Base-by-base conservation (phyloP, 1,139 yeast genomes). In the Protomyces lactucae-debilis region DNA sequence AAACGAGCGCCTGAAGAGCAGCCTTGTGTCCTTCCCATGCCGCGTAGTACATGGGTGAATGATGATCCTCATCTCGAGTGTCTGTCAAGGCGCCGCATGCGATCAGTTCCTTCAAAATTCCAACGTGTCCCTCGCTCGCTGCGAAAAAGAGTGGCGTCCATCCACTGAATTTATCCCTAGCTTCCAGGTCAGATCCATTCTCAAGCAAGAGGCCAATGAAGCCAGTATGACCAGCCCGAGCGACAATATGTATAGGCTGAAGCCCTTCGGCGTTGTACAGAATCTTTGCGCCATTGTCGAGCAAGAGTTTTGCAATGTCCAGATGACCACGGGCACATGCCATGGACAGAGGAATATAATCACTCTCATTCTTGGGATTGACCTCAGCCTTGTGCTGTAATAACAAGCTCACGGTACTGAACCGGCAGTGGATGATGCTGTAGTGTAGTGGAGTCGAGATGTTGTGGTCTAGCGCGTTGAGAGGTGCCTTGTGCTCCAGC, bases 131-230 rank as follows among this genome's bases (percentile, higher is more conserved):
- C 71, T 89, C 95, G 70, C 85, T 84, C 0, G 93, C 93, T 12
- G 97, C 89, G 74, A 93, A 92, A 72, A 92, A 90, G 4, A 93
- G 80, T 0, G 98, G 96, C 0, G 97, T 86, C 98, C 98, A 93
- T 70, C 87, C 88, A 73, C 91, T 90, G 66, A 90, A 84, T 65
- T 89, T 87, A 75, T 93, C 98, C 12, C 85, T 73, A 67, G 83
- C 86, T 73, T 93, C 88, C 6, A 92, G 84, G 71, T 88, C 85
- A 0, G 95, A 90, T 3, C 95, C 95, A 69, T 86, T 81, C 32
- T 82, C 78, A 6, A 88, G 83, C 57, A 93, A 77, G 59, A 92
- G 75, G 21, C 85, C 83, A 18, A 92, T 85, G 52, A 92, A 78
- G 63, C 84, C 78, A 68, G 80, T 79, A 72, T 87, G 91, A 0